phyloP scores from a whole-genome alignment of 139 green algal species.

The Coelastrella sp. region DNA sequence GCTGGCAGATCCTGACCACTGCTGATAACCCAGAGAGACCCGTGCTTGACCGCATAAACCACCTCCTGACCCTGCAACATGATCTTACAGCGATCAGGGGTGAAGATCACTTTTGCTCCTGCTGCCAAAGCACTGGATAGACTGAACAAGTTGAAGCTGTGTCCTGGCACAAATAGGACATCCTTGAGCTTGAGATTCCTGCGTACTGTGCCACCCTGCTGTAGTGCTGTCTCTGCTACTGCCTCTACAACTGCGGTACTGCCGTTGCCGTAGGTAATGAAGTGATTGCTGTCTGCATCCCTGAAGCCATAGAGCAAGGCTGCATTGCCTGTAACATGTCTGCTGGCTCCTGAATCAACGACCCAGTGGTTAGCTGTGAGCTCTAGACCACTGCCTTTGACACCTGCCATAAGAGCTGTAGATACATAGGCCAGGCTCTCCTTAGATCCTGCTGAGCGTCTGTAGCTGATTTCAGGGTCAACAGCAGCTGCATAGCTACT shows the following conservation, averaged over 20 bases:
- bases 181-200: neutral
- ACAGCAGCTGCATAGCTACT: neutral
- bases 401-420: neutral
- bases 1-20: neutral
- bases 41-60: neutral
- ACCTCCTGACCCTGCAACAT: neutral
- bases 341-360: neutral
- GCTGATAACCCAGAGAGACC: neutral
- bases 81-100: neutral
- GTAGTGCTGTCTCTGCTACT: neutral
- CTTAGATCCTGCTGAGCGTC: too few species aligned
- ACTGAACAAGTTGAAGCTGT: neutral
- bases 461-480: neutral
- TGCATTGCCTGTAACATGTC: neutral
- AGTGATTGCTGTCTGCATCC: neutral
- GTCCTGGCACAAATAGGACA: neutral
- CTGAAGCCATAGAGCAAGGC: neutral
- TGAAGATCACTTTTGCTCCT: neutral
- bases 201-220: neutral
- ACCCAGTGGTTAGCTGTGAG: neutral
- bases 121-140: neutral
- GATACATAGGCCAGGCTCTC: neutral
- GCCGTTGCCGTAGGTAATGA: neutral
- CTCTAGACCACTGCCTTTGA: neutral
- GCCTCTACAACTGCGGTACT: neutral